Percentiles rank a stretch among this genome's conserved stretches.
These are phyloP conservation scores for Alternaria triticina DNA, from an alignment of 2,329 filamentous ascomycete genomes.

Conservation along the genomic window DNA sequence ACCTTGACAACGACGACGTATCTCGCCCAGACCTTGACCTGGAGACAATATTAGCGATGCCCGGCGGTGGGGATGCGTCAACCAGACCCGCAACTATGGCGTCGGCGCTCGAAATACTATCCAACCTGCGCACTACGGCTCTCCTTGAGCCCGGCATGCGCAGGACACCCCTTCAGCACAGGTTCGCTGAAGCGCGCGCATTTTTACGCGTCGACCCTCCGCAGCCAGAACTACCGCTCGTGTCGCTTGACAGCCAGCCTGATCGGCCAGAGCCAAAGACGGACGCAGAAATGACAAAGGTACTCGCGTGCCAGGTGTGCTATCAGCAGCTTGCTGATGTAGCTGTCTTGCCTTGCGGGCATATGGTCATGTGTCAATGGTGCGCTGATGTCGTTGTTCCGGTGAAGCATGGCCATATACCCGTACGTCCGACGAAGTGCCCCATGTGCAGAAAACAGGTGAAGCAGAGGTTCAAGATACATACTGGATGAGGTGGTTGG, in stretches of 20 bases:
- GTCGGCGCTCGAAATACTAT: background rate
- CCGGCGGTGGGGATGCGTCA: background rate
- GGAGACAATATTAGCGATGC: background rate
- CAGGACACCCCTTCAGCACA: background rate
- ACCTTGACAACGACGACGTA: background rate
- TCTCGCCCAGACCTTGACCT: background rate
- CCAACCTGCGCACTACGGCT: background rate
- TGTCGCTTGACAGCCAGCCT: conserved; percentile 54
- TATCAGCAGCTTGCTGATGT: conserved; percentile 60
- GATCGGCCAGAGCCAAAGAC: conserved; percentile 56
- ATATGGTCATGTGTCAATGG: conserved; percentile 62
- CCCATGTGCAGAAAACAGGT: conserved; percentile 56
- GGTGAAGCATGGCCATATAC: conserved; percentile 50
- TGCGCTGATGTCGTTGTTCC: conserved; percentile 60
- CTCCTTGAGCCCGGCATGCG: background rate
- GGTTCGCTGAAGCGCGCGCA: background rate
- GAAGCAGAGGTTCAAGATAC: conserved; percentile 53
- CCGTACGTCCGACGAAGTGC: conserved; percentile 49
- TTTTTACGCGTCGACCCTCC: conserved; percentile 16
- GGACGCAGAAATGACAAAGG: conserved; percentile 57
- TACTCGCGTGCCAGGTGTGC: conserved; percentile 61
- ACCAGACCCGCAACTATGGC: background rate
- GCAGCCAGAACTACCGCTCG: conserved; percentile 17
- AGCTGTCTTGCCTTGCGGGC: conserved; percentile 61
- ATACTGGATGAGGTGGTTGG: conserved; percentile 21